Evolutionary conservation across 2,329 filamentous ascomycete species (phyloP).

Genomic region (Lasiodiplodia gonubiensis): DNA sequence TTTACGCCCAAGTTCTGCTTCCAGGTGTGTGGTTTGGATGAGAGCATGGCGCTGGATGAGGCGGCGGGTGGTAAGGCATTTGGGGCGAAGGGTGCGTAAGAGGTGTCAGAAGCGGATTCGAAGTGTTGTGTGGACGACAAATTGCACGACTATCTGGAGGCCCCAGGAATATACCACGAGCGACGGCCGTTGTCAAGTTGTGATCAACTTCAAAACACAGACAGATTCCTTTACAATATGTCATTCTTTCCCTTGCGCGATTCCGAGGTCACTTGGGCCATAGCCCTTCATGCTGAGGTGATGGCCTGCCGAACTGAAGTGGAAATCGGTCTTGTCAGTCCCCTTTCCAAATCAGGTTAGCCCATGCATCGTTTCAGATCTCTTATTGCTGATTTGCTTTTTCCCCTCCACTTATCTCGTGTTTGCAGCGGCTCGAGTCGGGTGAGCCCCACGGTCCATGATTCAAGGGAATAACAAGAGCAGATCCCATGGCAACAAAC

Average conservation of each 20-base stretch:
- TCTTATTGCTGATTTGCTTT: too few relatives aligned
- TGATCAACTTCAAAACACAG: neutral
- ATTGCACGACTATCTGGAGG: neutral
- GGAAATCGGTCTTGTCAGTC: neutral
- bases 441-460: too few relatives aligned
- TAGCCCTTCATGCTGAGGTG: neutral
- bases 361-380: too few relatives aligned
- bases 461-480: too few relatives aligned
- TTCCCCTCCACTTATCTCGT: too few relatives aligned
- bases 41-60: conserved; percentile 58
- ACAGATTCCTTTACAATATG: neutral
- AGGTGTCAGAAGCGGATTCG: neutral
- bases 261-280: neutral
- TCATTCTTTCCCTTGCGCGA: neutral
- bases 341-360: conserved; percentile 4
- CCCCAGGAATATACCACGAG: neutral
- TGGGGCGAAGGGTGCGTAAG: conserved; percentile 23
- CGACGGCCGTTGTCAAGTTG: neutral
- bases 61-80: conserved; percentile 50
- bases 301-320: neutral
- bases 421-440: too few relatives aligned
- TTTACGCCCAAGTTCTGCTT: conserved; percentile 56
- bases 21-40: conserved; percentile 58
- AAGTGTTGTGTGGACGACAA: neutral
- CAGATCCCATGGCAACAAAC: too few relatives aligned